Percentiles rank a stretch among this genome's conserved stretches.
These are phyloP conservation scores for Coprinopsis sp. DNA, from an alignment of 768 basidiomycete genomes.

Conservation along the genomic window DNA sequence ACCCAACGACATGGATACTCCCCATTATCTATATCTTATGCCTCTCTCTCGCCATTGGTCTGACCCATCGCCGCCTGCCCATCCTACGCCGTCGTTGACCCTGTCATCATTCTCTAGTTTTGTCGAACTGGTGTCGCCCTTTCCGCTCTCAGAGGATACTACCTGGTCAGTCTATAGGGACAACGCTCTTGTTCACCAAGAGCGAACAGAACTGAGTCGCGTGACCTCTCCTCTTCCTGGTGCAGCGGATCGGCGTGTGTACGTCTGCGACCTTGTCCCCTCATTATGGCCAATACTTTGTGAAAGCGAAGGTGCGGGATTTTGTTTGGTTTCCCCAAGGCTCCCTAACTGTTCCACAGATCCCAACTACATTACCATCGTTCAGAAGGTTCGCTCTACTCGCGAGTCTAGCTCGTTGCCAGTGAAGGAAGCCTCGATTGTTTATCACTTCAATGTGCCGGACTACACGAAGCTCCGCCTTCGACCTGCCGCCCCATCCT, in stretches of 20 bases:
- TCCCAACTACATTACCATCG: slow-evolving; percentile 44
- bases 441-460: slow-evolving; percentile 19
- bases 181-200: slow-evolving; percentile 41
- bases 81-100: slow-evolving; percentile 7
- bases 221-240: slow-evolving; percentile 1
- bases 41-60: slow-evolving; percentile 13
- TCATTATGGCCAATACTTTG: slow-evolving; percentile 48
- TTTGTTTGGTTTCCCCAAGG: not conserved
- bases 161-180: slow-evolving; percentile 42
- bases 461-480: not conserved
- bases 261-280: slow-evolving; percentile 46
- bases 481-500: not conserved
- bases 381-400: slow-evolving; percentile 31
- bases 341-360: slow-evolving; percentile 28
- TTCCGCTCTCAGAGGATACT: slow-evolving; percentile 36
- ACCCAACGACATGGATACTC: slow-evolving; percentile 13
- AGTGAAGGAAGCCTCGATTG: slow-evolving; percentile 16
- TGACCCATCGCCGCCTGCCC: not conserved
- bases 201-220: slow-evolving; percentile 22
- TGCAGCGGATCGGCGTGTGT: slow-evolving; percentile 28
- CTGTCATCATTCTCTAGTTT: slow-evolving; percentile 17
- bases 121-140: slow-evolving; percentile 48
- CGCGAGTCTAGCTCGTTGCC: not conserved
- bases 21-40: slow-evolving; percentile 17
- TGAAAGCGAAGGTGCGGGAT: slow-evolving; percentile 34